Conservation (phyloP, 768 basidiomycete genomes). For the Thelephora ganbajun region DNA sequence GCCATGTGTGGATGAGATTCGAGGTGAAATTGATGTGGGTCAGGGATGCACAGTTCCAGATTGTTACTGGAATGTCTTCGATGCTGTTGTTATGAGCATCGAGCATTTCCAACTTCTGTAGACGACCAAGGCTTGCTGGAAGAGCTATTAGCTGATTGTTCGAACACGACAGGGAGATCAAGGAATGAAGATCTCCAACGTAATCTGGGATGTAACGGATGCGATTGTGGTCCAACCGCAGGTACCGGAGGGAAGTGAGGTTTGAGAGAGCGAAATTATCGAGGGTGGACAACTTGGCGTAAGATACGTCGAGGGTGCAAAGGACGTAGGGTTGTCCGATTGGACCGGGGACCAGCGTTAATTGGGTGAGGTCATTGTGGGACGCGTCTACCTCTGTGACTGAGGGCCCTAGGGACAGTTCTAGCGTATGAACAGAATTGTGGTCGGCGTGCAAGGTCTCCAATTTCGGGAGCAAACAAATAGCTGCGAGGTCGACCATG, state of each 20-base stretch:
- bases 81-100: constrained; percentile 91
- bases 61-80: constrained; percentile 49
- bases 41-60: constrained; percentile 80
- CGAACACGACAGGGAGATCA: constrained; percentile 72
- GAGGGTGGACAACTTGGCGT: constrained; percentile 76
- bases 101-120: constrained; percentile 61
- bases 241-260: constrained; percentile 51
- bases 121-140: constrained; percentile 59
- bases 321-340: constrained; percentile 39
- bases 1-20: constrained; percentile 67
- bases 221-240: constrained; percentile 78
- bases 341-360: constrained; percentile 45
- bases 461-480: constrained; percentile 58
- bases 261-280: constrained; percentile 62
- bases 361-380: constrained; percentile 79
- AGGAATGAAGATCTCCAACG: constrained; percentile 55
- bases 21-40: constrained; percentile 73
- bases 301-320: constrained; percentile 71
- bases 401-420: constrained; percentile 57
- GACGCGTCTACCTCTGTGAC: constrained; percentile 60
- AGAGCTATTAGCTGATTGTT: constrained; percentile 77
- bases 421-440: constrained; percentile 70
- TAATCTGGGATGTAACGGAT: constrained; percentile 77
- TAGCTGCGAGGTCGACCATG: constrained; percentile 59
- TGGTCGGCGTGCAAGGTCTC: constrained; percentile 63